A percentile compares a stretch with the other conserved stretches of the same genome.
Conservation (phyloP, 345 rosid species). For the Nasturtium officinale region DNA sequence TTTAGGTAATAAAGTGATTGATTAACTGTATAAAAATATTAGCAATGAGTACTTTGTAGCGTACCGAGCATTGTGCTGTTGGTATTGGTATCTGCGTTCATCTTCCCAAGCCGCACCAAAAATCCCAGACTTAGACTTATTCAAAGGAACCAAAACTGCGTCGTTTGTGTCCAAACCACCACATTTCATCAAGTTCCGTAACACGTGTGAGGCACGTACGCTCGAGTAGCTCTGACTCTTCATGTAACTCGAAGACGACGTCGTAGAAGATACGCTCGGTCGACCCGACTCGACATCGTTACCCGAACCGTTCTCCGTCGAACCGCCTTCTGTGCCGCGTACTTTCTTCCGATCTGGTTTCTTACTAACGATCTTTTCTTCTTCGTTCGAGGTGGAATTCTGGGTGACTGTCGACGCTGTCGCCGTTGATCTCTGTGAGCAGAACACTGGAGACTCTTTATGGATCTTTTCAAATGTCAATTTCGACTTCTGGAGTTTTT, state of each 20-base stretch:
- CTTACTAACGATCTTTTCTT: constrained; percentile 26
- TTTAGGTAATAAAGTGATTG: not conserved
- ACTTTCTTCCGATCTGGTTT: constrained; percentile 8
- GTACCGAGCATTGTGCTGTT: constrained; percentile 48
- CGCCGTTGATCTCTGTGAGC: constrained; percentile 46
- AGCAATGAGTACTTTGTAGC: constrained; percentile 13
- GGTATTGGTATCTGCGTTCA: constrained; percentile 44
- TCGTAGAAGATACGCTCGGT: constrained; percentile 34
- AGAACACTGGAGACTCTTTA: constrained; percentile 45
- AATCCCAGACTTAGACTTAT: constrained; percentile 31
- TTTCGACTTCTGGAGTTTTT: constrained; percentile 20
- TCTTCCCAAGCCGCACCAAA: constrained; percentile 48
- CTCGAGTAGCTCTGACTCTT: constrained; percentile 49
- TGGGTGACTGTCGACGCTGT: constrained; percentile 46
- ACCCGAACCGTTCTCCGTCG: constrained; percentile 10
- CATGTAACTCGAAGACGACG: constrained; percentile 38
- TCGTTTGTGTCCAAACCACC: constrained; percentile 58
- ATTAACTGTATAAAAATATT: not conserved
- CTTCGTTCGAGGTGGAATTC: constrained; percentile 41
- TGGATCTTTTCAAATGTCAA: constrained; percentile 3
- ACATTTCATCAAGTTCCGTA: constrained; percentile 56
- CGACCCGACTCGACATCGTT: constrained; percentile 18
- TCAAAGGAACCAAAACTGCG: constrained; percentile 47
- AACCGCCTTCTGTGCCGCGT: not conserved
- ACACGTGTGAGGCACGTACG: constrained; percentile 48